These are phyloP conservation scores for Rubroboletus satanas DNA, from an alignment of 768 basidiomycete species.

Conservation along the genomic window DNA sequence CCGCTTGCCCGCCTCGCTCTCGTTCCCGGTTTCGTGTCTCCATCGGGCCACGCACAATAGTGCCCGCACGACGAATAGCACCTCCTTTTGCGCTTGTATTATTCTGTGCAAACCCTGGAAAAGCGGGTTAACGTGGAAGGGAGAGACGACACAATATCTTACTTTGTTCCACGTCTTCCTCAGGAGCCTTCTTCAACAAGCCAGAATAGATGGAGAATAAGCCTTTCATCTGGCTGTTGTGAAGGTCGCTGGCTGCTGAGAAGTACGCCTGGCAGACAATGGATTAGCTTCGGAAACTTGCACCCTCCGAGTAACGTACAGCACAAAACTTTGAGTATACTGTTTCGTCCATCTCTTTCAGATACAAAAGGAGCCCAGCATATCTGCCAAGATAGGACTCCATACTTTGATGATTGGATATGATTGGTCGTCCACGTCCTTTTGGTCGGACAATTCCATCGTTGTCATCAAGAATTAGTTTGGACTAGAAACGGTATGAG, in stretches of 20 bases:
- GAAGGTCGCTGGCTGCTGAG: conserved; percentile 77
- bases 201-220: conserved; percentile 56
- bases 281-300: neutral
- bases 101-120: conserved; percentile 41
- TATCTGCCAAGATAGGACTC: conserved; percentile 86
- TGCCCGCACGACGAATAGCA: conserved; percentile 78
- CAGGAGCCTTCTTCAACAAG: conserved; percentile 59
- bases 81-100: conserved; percentile 41
- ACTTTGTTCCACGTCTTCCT: conserved; percentile 78
- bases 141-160: conserved; percentile 10
- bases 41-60: conserved; percentile 74
- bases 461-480: conserved; percentile 61
- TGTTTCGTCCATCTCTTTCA: conserved; percentile 94
- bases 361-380: conserved; percentile 83
- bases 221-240: conserved; percentile 75
- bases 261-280: conserved; percentile 74
- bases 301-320: conserved; percentile 44
- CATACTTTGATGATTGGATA: conserved; percentile 65
- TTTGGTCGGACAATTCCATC: conserved; percentile 49
- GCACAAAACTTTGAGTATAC: conserved; percentile 87
- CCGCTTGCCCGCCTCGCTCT: conserved; percentile 48
- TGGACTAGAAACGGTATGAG: conserved; percentile 44
- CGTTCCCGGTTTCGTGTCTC: conserved; percentile 46
- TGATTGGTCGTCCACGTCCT: conserved; percentile 42
- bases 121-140: neutral